Base-by-base conservation (phyloP, 1,284 basidiomycete genomes). In the Mycena sp. region DNA sequence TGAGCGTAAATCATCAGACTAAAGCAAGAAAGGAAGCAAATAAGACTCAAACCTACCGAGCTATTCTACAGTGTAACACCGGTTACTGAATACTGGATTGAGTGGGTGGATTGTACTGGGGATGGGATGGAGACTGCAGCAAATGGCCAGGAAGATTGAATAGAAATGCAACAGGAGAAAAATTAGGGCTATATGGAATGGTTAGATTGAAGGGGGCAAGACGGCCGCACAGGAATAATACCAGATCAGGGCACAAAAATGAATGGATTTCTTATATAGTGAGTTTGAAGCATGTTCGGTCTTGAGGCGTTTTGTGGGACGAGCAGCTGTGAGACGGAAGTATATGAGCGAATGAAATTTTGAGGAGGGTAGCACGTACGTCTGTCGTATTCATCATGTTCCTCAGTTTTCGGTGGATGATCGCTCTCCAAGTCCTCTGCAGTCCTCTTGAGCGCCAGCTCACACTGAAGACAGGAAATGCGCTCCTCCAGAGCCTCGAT, bases 271-370 rank as follows among this genome's bases (percentile, higher is more conserved):
- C 29, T 41, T 53, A 51, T 51, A 37, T 51, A 52, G 51, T 53
- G 51, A 53, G 38, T 53, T 52, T 53, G 40, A 43, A 28, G 38
- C 40, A 43, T 38, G 51, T 28, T 53, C n/a, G 51, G 26, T 53
- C 51, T 43, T 53, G 51, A 41, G 51, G 17, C 38, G 51, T 53
- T 53, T 53, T 53, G 38, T 41, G 51, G 51, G 51, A 53, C 38
- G 51, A 53, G 51, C 51, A n/a, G 51, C 51, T 53, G 51, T 21
- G 51, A 53, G 51, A 43, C 51, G 51, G 51, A 53, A 53, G 51
- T 53, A 53, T 43, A 53, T 43, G 26, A 53, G 51, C 38, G 28
- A 53, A 53, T 53, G 38, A 53, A 43, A 53, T 30, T 53, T 40
- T 53, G 51, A 53, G 44, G 44, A 45, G 38, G 49, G 38, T 53